Evolutionary conservation across 2,329 filamentous ascomycete genomes (phyloP), one percentile per base, ranked within the genome.

Genomic region (Kalaharituber pfeilii): DNA sequence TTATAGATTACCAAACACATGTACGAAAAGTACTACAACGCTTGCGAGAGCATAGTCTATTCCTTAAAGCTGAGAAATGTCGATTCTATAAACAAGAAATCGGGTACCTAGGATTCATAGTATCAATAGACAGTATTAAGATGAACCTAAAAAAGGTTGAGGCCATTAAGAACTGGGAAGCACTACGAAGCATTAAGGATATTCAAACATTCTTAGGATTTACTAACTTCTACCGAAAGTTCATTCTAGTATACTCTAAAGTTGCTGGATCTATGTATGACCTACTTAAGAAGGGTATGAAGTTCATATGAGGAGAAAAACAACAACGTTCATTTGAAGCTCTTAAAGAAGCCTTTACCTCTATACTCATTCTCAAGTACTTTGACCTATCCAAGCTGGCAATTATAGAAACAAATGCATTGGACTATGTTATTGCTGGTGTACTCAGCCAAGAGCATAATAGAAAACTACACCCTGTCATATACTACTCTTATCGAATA

Each of bases 221-320:
- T 18, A 28, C 50, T 4, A 57, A 53, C 27, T 55, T 56, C 36
- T 57, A 58, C 33, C 4, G 47, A 27, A 28, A 52, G 5, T 66
- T 66, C 53, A 63, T 66, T 8, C 26, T 44, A n/a, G 51, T 56
- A 8, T 67, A 58, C 53, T 59, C 45, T 2, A 51, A 51, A n/a
- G 9, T 56, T 1, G 51, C 39, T 2, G 13, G 8, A 2, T 42
- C 53, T 3, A 36, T 57, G 18, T 7, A 6, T 24, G 9, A 6
- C 20, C 42, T 47, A 8, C 8, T 20, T 47, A n/a, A 18, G 24
- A 50, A 50, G 25, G 49, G 27, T 26, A 7, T 8, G 24, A 22
- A 51, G 27, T 26, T 24, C n/a, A 28, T 13, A 8, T 47, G 42
- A 25, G 11, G 29, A 18, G 13, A 27, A 45, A 28, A 27, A 53